Base-by-base conservation (phyloP, 2,329 filamentous ascomycete species). In the Tolypocladium inflatum region DNA sequence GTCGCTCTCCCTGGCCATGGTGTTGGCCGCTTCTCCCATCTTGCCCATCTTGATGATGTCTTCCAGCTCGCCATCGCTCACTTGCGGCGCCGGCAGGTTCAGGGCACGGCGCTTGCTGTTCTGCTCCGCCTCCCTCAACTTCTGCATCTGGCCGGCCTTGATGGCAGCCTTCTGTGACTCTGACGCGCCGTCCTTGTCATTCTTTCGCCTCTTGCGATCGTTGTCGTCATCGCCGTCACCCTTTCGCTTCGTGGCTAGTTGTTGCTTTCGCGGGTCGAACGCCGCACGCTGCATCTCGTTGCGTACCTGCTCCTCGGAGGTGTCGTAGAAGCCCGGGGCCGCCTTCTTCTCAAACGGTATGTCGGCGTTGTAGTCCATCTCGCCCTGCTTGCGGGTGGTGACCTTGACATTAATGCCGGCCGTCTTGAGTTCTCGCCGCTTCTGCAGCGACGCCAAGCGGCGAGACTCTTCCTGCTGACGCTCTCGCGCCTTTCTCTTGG, bases 361-460 rank as follows among this genome's bases (percentile, higher is more conserved):
- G 66, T 99, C 94, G 66, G 94, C 94, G 73, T 99, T 99, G 78
- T 99, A 99, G 74, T 99, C 94, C 91, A 99, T 99, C 77, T 97
- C 88, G 0, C 94, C 94, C 78, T 91, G 87, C 78, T 97, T 97
- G 60, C 89, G 85, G 17, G 89, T 94, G 3, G 86, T 86, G 58
- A 97, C 87, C 75, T 97, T 99, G 77, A 97, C 91, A 72, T 99
- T 99, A 75, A 99, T 97, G 54, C 94, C 94, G 2, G 94, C 91
- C 70, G 92, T 95, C 77, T 99, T 99, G 63, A 99, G 84, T 75
- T 99, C 94, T 65, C 94, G 85, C 43, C 94, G 86, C 78, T 99
- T 99, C 77, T 97, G 94, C 62, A 99, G 77, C 42, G 93, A 85
- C 1, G 94, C 94, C 61, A 99, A 76, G 57, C 94, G 84, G 60